Evolutionary conservation across 257 asterid species (phyloP).

Genomic region (Paulownia fortunei): DNA sequence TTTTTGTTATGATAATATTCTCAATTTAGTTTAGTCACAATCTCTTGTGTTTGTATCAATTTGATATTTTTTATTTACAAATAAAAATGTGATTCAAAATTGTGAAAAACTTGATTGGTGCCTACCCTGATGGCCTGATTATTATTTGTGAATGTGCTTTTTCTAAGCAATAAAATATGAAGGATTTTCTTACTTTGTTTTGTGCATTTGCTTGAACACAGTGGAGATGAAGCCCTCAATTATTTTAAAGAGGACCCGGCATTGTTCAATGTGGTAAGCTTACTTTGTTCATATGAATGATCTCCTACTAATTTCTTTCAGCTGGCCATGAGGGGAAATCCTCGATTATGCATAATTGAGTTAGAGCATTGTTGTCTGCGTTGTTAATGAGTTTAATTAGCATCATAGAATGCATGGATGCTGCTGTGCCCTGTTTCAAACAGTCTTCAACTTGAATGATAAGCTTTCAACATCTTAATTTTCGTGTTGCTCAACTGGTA

Average conservation of each 20-base stretch:
- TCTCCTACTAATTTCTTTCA: background rate
- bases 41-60: too few relatives aligned
- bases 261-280: slow-evolving; percentile 75
- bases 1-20: background rate
- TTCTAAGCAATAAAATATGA: background rate
- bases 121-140: background rate
- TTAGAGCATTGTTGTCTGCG: background rate
- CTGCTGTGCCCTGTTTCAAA: background rate
- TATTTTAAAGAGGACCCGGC: slow-evolving; percentile 76
- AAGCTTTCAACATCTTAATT: background rate
- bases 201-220: slow-evolving; percentile 30
- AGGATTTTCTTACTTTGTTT: background rate
- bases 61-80: too few relatives aligned
- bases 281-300: background rate
- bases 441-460: background rate
- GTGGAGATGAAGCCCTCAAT: slow-evolving; percentile 75
- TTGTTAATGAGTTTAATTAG: background rate
- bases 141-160: background rate
- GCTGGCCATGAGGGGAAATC: background rate
- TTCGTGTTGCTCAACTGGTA: too few relatives aligned
- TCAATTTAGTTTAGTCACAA: background rate
- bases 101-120: background rate
- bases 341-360: background rate
- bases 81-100: background rate
- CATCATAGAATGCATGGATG: background rate